Evolutionary conservation across 2,329 filamentous ascomycete species (phyloP), one percentile per base, ranked within the genome.

Genomic region (Talaromyces sp.): DNA sequence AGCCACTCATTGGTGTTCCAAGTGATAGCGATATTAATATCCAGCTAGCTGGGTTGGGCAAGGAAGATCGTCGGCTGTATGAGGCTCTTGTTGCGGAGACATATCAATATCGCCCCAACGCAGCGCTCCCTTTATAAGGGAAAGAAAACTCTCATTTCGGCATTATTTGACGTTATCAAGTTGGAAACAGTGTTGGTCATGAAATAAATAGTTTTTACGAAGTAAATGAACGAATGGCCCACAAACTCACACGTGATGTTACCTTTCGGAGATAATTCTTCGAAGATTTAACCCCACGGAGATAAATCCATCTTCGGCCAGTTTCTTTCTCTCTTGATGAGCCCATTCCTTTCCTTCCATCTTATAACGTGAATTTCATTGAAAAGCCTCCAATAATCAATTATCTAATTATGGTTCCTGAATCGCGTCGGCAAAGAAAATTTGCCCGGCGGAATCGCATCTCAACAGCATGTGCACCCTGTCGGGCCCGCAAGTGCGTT

Each of bases 1-100:
- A 70, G 19, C 70, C 71, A 5, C 70, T 72, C n/a, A 19, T 64
- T 24, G 63, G 58, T 3, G 27, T 55, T 17, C 52, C 55, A 1
- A 19, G 35, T 46, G 58, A 49, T 32, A 7, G n/a, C 14, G 46
- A 8, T 6, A n/a, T 27, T 19, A 31, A 5, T 52, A n/a, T 21
- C 38, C 19, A 26, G 19, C 13, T 19, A 21, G 10, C 51, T 60
- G 31, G 51, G 31, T 24, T 7, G 6, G 13, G 11, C 43, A 13
- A 26, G 5, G 27, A 14, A 17, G 58, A 60, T 55, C 58, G 31
- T 53, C 50, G 8, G 24, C 26, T 56, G n/a, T 52, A 55, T 13
- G 29, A 54, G 24, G 58, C 61, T n/a, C 17, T 62, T 29, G 27
- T 57, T 46, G 46, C 49, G n/a, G 43, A 52, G 49, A 52, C 27